A percentile compares a stretch with the other conserved stretches of the same genome.
Conservation (phyloP, 208 protist species). For the Wallacemonas rigidus region DNA sequence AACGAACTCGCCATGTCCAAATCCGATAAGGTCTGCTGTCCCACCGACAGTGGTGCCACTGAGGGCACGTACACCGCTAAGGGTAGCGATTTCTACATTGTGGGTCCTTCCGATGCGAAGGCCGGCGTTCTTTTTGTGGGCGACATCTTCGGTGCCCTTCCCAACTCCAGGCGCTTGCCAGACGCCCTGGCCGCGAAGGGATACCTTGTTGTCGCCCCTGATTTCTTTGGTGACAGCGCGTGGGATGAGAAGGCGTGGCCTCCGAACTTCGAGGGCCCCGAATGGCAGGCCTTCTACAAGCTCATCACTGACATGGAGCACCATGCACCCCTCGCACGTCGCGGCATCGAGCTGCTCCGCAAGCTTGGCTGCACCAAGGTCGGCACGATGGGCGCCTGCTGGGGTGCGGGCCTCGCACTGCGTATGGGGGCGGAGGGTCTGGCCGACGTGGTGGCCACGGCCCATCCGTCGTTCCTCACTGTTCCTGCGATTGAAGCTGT, state of each 20-base stretch:
- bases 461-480: conserved; percentile 46
- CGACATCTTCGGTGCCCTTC: conserved; percentile 63
- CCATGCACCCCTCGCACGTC: conserved; percentile 27
- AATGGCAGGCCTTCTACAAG: conserved; percentile 33
- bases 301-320: conserved; percentile 22
- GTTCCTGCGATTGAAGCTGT: conserved; percentile 9
- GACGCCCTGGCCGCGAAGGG: conserved; percentile 47
- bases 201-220: conserved; percentile 60
- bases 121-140: conserved; percentile 43
- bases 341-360: conserved; percentile 39
- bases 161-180: conserved; percentile 45
- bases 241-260: conserved; percentile 42
- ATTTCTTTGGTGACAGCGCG: conserved; percentile 41
- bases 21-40: conserved; percentile 43
- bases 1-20: not conserved
- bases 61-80: conserved; percentile 24
- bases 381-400: conserved; percentile 58
- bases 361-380: conserved; percentile 46
- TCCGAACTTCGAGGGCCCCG: conserved; percentile 25
- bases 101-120: conserved; percentile 37
- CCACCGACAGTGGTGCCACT: conserved; percentile 34
- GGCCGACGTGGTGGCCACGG: conserved; percentile 34
- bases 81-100: conserved; percentile 46
- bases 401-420: conserved; percentile 41
- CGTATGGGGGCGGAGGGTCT: conserved; percentile 23